These are phyloP conservation scores for Cryphonectria japonica DNA, from an alignment of 2,329 filamentous ascomycete genomes.

Conservation along the genomic window DNA sequence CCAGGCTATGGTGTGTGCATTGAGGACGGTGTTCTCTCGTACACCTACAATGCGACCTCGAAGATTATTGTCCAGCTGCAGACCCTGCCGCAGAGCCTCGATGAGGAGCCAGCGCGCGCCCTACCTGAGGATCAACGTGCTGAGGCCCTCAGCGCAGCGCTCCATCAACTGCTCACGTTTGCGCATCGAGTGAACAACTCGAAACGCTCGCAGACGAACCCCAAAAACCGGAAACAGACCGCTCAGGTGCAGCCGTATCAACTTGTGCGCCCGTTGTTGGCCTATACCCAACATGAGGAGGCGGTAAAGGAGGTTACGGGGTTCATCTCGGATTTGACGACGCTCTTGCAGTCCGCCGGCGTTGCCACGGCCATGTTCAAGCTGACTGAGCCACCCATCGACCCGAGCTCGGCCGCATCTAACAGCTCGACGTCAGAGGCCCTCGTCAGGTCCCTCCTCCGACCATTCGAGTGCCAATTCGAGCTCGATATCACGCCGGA, in stretches of 20 bases:
- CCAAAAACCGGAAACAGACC: constrained; percentile 42
- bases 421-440: constrained; percentile 44
- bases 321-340: constrained; percentile 49
- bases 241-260: constrained; percentile 49
- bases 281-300: constrained; percentile 50
- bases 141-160: constrained; percentile 65
- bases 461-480: constrained; percentile 46
- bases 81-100: constrained; percentile 54
- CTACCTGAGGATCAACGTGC: constrained; percentile 56
- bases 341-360: constrained; percentile 51
- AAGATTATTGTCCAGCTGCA: constrained; percentile 71
- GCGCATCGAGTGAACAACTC: constrained; percentile 77
- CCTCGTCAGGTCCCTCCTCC: constrained; percentile 49
- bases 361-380: constrained; percentile 47
- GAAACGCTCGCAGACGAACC: constrained; percentile 63
- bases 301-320: constrained; percentile 44
- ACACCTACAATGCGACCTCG: constrained; percentile 56
- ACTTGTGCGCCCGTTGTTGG: constrained; percentile 57
- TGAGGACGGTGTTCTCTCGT: constrained; percentile 60
- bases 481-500: constrained; percentile 51
- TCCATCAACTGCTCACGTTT: constrained; percentile 78
- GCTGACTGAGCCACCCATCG: constrained; percentile 45
- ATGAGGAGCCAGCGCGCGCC: constrained; percentile 36
- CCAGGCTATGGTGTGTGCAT: constrained; percentile 71
- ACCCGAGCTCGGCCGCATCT: constrained; percentile 34